phyloP scores from a whole-genome alignment of 1,284 basidiomycete species.

The Ustilago cynodontis region DNA sequence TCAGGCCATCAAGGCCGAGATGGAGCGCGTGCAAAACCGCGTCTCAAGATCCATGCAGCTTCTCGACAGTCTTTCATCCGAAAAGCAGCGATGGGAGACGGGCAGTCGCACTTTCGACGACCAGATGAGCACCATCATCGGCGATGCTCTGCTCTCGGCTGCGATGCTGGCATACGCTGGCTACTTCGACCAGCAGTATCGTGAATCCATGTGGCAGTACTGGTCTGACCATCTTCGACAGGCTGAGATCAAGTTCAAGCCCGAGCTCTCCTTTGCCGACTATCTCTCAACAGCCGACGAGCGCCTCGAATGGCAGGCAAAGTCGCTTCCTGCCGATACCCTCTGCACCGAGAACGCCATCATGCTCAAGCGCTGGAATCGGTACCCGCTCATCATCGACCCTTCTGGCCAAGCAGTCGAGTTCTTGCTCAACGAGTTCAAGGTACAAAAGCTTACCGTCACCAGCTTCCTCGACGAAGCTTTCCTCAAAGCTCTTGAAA shows the following conservation, averaged over 20 bases:
- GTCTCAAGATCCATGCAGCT: constrained; percentile 97
- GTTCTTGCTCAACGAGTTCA: constrained; percentile 94
- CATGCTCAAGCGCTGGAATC: constrained; percentile 94
- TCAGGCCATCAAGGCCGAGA: constrained; percentile 95
- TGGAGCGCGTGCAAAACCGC: constrained; percentile 97
- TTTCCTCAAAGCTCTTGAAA: constrained; percentile 97
- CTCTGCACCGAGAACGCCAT: constrained; percentile 98
- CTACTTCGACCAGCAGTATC: constrained; percentile 98
- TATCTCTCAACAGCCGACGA: constrained; percentile 98
- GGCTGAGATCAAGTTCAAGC: constrained; percentile 92
- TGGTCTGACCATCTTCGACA: constrained; percentile 90
- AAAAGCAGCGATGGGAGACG: constrained; percentile 92
- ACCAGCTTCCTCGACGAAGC: constrained; percentile 99
- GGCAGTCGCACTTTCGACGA: constrained; percentile 96
- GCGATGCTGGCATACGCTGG: constrained; percentile 97
- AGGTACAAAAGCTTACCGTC: constrained; percentile 94
- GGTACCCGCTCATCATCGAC: constrained; percentile 97
- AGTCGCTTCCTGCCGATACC: constrained; percentile 92
- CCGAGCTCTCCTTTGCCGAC: constrained; percentile 90
- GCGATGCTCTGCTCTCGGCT: constrained; percentile 94
- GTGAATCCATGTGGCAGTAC: constrained; percentile 95
- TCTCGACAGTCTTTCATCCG: constrained; percentile 92
- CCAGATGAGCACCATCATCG: constrained; percentile 98
- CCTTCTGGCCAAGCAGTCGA: constrained; percentile 97
- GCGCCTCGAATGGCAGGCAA: constrained; percentile 93